Evolutionary conservation across 2,329 filamentous ascomycete genomes (phyloP).

Genomic region (Tolypocladium tundrense): DNA sequence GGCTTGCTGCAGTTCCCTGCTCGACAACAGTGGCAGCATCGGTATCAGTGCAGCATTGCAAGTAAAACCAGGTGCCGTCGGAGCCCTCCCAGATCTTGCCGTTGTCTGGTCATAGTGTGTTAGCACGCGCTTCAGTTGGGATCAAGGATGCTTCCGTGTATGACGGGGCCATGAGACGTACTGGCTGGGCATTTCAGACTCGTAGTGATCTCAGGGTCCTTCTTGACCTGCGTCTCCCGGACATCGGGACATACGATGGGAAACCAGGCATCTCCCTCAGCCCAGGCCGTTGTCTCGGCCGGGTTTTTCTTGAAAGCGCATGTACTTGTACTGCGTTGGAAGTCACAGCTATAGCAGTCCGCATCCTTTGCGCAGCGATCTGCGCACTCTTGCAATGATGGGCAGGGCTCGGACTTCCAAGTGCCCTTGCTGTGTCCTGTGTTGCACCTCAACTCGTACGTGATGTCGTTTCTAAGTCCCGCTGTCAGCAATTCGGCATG

Average conservation of each 20-base stretch:
- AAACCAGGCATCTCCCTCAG: not conserved
- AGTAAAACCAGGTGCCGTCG: slow-evolving; percentile 10
- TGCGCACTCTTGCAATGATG: slow-evolving; percentile 2
- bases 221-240: not conserved
- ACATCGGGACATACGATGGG: not conserved
- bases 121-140: not conserved
- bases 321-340: not conserved
- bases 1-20: not conserved
- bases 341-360: slow-evolving; percentile 2
- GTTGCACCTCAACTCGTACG: slow-evolving; percentile 4
- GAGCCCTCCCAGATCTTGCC: slow-evolving; percentile 8
- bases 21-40: slow-evolving; percentile 3
- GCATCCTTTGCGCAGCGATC: slow-evolving; percentile 1
- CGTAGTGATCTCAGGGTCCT: not conserved
- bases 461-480: not conserved
- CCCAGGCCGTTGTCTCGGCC: not conserved
- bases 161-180: not conserved
- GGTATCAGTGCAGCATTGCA: slow-evolving; percentile 7
- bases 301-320: slow-evolving; percentile 2
- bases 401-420: not conserved
- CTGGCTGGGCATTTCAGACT: not conserved
- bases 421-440: not conserved
- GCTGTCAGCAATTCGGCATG: not conserved
- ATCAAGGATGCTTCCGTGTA: too few relatives aligned
- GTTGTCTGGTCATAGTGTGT: slow-evolving; percentile 1